Evolutionary conservation across 164 flowering plant genomes (phyloP), one percentile per base, ranked within the genome.

Genomic region (Santalum album): DNA sequence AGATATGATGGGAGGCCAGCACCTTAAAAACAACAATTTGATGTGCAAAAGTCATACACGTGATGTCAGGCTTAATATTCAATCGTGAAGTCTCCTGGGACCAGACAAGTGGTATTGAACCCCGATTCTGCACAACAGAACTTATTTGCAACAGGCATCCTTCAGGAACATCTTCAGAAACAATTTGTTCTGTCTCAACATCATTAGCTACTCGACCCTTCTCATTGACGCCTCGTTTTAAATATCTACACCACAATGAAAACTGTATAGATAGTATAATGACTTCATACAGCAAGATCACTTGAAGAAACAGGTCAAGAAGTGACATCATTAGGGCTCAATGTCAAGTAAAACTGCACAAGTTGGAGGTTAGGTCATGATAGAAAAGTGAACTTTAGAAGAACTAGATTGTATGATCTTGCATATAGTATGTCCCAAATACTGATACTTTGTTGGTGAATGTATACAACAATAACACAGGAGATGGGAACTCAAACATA

Each of bases 101-200:
- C 99, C 99, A 94, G 63, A 84, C 87, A 58, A 94, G 97, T 19
- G 99, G 99, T 49, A 94, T 90, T 22, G 99, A 94, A 39, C 99
- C 99, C 53, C 99, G 73, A 55, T 72, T 75, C 69, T 94, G 99
- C 60, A 90, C 96, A 59, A 87, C 79, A 57, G 99, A 86, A 68
- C 82, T 87, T 64, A 90, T 83, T 60, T 77, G 83, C 27, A 61
- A 20, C n/a, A 76, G 71, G 29, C 32, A 54, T 57, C 89, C 90
- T 52, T 72, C 86, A 25, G 80, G 77, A 49, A 66, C 75, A 65
- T 81, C 88, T 72, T 86, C 95, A 69, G 64, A 70, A 51, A 94
- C 90, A 69, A 94, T 90, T 52, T 94, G 99, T 64, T 94, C 99
- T 38, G 96, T 90, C 76, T 94, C 99, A 49, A 94, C 99, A 75